Percentiles rank a stretch among this genome's conserved stretches.
phyloP scores from a whole-genome alignment of 2,329 filamentous ascomycete species.

The Penicillium sp. region DNA sequence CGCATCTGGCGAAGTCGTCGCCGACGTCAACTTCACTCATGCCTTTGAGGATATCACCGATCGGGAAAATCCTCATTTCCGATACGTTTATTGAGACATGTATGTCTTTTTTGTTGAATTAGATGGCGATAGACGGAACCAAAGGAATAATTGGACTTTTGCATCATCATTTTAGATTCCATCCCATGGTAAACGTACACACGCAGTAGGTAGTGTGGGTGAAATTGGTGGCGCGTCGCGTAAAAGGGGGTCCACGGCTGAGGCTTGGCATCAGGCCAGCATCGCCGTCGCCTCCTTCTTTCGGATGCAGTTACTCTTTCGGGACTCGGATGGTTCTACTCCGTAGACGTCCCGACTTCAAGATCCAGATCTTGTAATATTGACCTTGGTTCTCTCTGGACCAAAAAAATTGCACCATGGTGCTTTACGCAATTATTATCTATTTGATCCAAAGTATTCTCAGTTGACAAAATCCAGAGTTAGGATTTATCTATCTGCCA shows the following conservation, averaged over 20 bases:
- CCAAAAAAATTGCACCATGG: no score
- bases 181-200: no score
- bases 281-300: neutral
- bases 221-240: neutral
- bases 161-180: neutral
- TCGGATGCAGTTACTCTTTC: neutral
- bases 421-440: no score
- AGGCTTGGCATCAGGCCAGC: neutral
- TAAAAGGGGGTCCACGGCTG: neutral
- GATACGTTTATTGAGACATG: slow-evolving; percentile 52
- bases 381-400: neutral
- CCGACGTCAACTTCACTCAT: slow-evolving; percentile 47
- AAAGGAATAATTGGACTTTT: neutral
- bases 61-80: slow-evolving; percentile 60
- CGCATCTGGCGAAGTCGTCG: slow-evolving; percentile 43
- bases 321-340: neutral
- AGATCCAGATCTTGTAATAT: neutral
- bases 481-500: no score
- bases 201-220: no score
- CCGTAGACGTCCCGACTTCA: neutral
- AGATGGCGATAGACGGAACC: neutral
- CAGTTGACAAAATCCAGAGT: no score
- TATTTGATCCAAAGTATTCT: no score
- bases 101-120: neutral
- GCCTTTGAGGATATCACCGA: slow-evolving; percentile 66